A percentile compares a stretch with the other conserved stretches of the same genome.
Evolutionary conservation across 495 filamentous ascomycete species (phyloP).

Genomic region (Aspergillus ostianus): DNA sequence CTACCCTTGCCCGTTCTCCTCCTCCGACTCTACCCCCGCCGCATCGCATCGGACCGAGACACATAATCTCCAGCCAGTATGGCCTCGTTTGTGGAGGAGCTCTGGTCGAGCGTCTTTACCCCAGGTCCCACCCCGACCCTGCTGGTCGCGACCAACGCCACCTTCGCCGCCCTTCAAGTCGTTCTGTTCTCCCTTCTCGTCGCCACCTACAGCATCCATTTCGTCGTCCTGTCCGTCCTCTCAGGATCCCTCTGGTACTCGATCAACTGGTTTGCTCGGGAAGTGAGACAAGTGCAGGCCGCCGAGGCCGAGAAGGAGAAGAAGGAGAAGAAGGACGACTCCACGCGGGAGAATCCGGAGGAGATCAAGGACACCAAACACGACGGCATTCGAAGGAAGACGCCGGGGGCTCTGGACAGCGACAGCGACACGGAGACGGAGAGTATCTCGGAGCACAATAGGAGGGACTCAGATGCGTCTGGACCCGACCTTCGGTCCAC

Average conservation of each 20-base stretch:
- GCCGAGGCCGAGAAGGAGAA: conserved; percentile 44
- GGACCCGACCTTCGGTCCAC: conserved; percentile 18
- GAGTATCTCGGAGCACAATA: conserved; percentile 22
- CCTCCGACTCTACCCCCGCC: neutral
- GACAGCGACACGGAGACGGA: conserved; percentile 55
- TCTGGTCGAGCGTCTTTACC: conserved; percentile 90
- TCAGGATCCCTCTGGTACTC: conserved; percentile 82
- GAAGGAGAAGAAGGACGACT: conserved; percentile 11
- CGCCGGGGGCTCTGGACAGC: conserved; percentile 29
- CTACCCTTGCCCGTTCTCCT: conserved; percentile 3
- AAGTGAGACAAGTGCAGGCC: conserved; percentile 66
- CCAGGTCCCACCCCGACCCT: conserved; percentile 86
- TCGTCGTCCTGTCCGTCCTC: conserved; percentile 73
- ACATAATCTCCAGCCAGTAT: conserved; percentile 41
- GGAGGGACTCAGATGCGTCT: conserved; percentile 7
- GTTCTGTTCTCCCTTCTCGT: conserved; percentile 73
- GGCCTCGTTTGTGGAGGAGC: conserved; percentile 75
- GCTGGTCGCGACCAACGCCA: conserved; percentile 83
- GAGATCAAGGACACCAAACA: conserved; percentile 24
- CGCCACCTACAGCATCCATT: conserved; percentile 85
- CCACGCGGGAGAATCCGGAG: conserved; percentile 28
- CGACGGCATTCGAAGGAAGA: conserved; percentile 31
- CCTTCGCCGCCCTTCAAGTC: conserved; percentile 80
- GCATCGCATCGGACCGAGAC: conserved; percentile 1
- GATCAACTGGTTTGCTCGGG: conserved; percentile 94